Percentiles rank a stretch among this genome's conserved stretches.
These are phyloP conservation scores for Oenanthe javanica DNA, from an alignment of 140 eudicot genomes.

Conservation along the genomic window DNA sequence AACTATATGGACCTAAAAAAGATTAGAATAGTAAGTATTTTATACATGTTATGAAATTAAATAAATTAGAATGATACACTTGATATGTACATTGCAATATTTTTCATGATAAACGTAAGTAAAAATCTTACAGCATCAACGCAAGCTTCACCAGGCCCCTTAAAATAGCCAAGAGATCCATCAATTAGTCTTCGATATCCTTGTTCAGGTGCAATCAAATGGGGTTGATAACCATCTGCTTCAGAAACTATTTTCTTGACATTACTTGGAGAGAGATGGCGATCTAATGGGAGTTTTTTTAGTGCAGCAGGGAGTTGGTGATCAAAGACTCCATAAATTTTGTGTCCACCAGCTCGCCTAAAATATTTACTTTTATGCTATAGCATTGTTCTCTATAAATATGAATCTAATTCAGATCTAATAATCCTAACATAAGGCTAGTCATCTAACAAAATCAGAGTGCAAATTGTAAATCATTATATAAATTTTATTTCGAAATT, in stretches of 20 bases:
- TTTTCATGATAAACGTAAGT: background rate
- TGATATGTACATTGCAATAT: background rate
- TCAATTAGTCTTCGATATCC: constrained; percentile 94
- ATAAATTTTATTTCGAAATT: background rate
- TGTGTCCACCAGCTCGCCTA: constrained; percentile 97
- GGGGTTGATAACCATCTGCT: constrained; percentile 99
- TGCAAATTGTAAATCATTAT: background rate
- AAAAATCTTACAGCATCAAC: constrained; percentile 73
- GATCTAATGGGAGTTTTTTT: constrained; percentile 92
- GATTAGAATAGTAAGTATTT: background rate
- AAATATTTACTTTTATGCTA: constrained; percentile 8
- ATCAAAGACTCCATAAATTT: constrained; percentile 90
- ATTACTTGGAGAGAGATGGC: constrained; percentile 73
- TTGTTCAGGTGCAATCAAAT: constrained; percentile 93
- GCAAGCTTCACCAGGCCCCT: constrained; percentile 97
- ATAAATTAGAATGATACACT: background rate
- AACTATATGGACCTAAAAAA: constrained; percentile 74
- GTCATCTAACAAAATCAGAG: background rate
- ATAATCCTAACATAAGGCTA: background rate
- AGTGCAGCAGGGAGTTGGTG: constrained; percentile 95
- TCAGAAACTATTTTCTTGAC: constrained; percentile 84
- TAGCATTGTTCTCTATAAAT: background rate
- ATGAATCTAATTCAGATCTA: background rate
- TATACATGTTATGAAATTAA: background rate
- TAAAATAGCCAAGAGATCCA: constrained; percentile 97